Conservation (phyloP, 2,329 filamentous ascomycete genomes). For the Blastomyces percursus region DNA sequence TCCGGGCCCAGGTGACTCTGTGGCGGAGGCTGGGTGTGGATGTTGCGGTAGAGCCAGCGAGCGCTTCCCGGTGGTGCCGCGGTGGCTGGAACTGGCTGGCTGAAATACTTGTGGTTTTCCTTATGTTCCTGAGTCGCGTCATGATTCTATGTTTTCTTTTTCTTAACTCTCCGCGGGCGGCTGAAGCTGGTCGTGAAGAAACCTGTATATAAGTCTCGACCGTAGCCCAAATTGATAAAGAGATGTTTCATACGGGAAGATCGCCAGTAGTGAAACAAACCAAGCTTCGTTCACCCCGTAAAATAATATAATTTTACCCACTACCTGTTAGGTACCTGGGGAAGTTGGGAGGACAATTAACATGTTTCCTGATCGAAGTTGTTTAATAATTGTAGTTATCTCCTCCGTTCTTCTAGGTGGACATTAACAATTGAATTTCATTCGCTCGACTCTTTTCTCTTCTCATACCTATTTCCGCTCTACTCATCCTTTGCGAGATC, state of each 20-base stretch:
- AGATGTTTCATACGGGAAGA: background rate
- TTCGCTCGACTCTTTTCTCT: background rate
- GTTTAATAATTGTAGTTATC: background rate
- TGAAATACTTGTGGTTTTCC: background rate
- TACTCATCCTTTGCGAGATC: background rate
- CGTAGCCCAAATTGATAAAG: background rate
- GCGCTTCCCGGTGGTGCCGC: background rate
- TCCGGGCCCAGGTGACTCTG: background rate
- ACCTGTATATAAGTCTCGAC: background rate
- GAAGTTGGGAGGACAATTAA: background rate
- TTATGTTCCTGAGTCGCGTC: background rate
- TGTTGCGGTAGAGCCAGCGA: background rate
- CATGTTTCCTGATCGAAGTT: background rate
- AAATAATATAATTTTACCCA: background rate
- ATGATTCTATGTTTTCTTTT: background rate
- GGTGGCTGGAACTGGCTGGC: background rate
- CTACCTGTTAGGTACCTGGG: background rate
- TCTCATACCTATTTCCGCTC: too few relatives aligned
- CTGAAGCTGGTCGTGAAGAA: background rate
- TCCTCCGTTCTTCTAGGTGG: background rate
- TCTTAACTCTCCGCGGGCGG: background rate
- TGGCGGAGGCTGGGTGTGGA: background rate
- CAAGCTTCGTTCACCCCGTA: background rate
- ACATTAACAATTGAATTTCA: too few relatives aligned
- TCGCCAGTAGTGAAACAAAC: background rate